Conservation (phyloP, 768 basidiomycete genomes). For the Auricularia auricula-judae region DNA sequence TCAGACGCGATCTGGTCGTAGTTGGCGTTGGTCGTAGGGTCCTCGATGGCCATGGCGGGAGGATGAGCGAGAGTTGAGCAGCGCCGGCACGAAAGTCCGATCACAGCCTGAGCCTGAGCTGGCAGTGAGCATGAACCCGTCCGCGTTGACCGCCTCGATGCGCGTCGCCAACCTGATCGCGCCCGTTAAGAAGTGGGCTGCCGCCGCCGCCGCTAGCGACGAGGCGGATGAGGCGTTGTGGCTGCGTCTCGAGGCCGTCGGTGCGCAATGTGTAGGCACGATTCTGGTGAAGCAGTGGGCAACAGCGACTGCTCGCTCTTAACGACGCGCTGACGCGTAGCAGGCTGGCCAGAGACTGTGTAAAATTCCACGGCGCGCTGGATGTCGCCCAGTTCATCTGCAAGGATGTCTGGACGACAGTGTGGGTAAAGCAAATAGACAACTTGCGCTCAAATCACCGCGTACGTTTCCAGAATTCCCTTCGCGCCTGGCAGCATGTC, state of each 20-base stretch:
- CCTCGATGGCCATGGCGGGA: conserved; percentile 14
- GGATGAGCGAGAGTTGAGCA: neutral
- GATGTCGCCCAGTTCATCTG: conserved; percentile 93
- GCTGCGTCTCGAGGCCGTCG: conserved; percentile 68
- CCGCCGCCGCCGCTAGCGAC: conserved; percentile 21
- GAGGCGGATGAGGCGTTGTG: conserved; percentile 69
- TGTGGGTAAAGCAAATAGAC: conserved; percentile 92
- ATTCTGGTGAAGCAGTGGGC: conserved; percentile 77
- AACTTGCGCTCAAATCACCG: conserved; percentile 92
- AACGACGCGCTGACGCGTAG: neutral
- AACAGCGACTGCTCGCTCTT: neutral
- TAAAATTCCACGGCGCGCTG: conserved; percentile 69
- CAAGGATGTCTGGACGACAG: conserved; percentile 85
- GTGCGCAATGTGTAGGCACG: conserved; percentile 65
- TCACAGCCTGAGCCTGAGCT: neutral
- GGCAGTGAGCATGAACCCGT: neutral
- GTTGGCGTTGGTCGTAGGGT: conserved; percentile 76
- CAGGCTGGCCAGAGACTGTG: conserved; percentile 67
- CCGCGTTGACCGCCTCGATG: conserved; percentile 30
- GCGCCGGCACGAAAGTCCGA: neutral
- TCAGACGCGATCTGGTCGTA: conserved; percentile 54
- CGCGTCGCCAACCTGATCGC: conserved; percentile 62
- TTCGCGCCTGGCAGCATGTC: neutral
- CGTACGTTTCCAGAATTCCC: conserved; percentile 30
- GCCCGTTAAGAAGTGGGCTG: conserved; percentile 28